These are phyloP conservation scores for Pestalotiopsis sp. DNA, from an alignment of 2,329 filamentous ascomycete genomes.

Conservation along the genomic window DNA sequence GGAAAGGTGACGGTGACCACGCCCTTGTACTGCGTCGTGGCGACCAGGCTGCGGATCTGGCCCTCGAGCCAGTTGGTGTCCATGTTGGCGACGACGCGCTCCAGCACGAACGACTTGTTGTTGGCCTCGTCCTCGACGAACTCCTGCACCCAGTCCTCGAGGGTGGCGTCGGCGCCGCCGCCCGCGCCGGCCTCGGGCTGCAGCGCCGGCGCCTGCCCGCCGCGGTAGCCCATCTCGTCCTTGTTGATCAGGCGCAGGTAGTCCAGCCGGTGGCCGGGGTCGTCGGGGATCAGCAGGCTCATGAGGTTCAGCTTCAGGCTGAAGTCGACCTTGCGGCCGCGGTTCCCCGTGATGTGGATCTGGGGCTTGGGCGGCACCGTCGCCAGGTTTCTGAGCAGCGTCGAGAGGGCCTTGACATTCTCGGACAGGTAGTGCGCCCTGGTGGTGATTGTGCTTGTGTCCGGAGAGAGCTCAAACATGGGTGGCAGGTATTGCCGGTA, in stretches of 20 bases:
- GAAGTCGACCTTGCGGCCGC: conserved; percentile 50
- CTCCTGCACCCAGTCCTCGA: conserved; percentile 52
- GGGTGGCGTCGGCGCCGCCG: conserved; percentile 32
- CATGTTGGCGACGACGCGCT: conserved; percentile 56
- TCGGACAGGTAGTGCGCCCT: conserved; percentile 51
- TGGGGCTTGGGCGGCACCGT: conserved; percentile 58
- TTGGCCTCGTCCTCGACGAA: conserved; percentile 47
- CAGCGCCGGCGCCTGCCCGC: conserved; percentile 43
- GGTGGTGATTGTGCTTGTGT: conserved; percentile 49
- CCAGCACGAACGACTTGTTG: conserved; percentile 53
- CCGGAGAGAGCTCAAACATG: conserved; percentile 52
- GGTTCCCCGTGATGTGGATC: conserved; percentile 50
- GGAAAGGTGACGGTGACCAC: conserved; percentile 51
- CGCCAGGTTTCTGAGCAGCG: conserved; percentile 50
- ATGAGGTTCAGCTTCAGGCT: conserved; percentile 58
- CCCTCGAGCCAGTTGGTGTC: conserved; percentile 59
- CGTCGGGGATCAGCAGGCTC: conserved; percentile 52
- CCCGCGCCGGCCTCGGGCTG: conserved; percentile 41
- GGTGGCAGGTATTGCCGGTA: conserved; percentile 56
- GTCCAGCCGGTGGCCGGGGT: conserved; percentile 47
- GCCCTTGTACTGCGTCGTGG: conserved; percentile 52
- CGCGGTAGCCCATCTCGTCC: conserved; percentile 54
- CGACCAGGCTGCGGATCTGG: conserved; percentile 53
- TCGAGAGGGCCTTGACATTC: conserved; percentile 45
- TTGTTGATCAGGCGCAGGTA: conserved; percentile 54